phyloP scores from a whole-genome alignment of 495 filamentous ascomycete genomes.

The Pseudevernia furfuracea region DNA sequence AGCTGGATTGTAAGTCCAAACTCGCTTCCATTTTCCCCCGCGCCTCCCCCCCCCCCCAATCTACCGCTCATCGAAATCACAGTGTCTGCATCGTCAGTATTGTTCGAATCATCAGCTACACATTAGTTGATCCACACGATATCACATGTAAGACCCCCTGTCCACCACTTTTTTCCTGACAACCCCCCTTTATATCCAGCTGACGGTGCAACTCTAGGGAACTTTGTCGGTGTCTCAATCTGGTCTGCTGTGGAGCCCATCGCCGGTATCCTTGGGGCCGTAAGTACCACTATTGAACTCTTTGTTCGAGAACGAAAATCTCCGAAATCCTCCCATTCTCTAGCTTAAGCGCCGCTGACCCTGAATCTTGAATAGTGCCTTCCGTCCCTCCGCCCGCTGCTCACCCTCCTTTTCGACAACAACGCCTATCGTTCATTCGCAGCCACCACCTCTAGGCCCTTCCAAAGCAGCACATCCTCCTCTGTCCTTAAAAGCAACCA shows the following conservation, averaged over 20 bases:
- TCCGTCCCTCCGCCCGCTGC: background rate
- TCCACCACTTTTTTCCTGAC: background rate
- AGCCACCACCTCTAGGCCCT: background rate
- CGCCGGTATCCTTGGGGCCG: background rate
- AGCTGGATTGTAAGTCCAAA: constrained; percentile 21
- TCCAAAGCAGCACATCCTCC: background rate
- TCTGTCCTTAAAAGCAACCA: background rate
- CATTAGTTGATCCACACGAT: background rate
- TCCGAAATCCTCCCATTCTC: background rate
- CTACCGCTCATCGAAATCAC: background rate
- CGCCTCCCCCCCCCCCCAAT: background rate
- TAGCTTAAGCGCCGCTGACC: background rate
- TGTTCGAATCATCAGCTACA: background rate
- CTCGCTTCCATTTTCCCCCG: too few relatives aligned
- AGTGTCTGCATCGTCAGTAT: background rate
- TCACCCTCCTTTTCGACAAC: background rate
- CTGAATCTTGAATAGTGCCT: background rate
- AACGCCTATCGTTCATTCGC: background rate
- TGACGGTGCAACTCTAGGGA: background rate
- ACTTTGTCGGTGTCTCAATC: background rate
- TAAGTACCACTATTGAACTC: background rate
- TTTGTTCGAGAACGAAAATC: too few relatives aligned
- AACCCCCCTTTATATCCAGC: background rate
- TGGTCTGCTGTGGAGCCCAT: background rate
- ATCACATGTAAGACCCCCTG: background rate